phyloP scores from a whole-genome alignment of 108 stramenopile genomes.

The Nitzschia palea region DNA sequence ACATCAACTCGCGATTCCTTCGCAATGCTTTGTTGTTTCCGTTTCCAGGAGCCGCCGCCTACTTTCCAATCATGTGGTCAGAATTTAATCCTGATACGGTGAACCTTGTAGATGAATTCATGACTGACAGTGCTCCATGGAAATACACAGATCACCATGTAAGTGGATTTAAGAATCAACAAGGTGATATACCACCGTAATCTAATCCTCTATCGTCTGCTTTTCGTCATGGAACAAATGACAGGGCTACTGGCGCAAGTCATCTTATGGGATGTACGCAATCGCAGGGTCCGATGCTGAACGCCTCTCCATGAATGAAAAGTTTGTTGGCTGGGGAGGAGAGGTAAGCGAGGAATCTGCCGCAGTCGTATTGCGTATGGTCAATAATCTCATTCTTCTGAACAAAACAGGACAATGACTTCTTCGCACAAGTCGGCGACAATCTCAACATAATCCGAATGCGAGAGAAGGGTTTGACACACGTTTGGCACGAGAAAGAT shows the following conservation, averaged over 20 bases:
- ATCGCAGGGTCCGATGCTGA: slow-evolving; percentile 29
- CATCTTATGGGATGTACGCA: slow-evolving; percentile 31
- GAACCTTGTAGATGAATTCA: slow-evolving; percentile 23
- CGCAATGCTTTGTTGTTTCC: slow-evolving; percentile 18
- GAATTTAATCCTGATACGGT: slow-evolving; percentile 31
- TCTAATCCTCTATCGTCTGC: neutral
- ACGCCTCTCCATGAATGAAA: slow-evolving; percentile 19
- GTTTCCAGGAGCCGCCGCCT: slow-evolving; percentile 19
- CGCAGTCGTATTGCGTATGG: too few species aligned
- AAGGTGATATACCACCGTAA: neutral
- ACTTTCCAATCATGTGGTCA: slow-evolving; percentile 35
- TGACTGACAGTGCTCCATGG: neutral
- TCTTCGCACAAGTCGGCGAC: slow-evolving; percentile 14
- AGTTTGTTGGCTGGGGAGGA: slow-evolving; percentile 28
- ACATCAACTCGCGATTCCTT: slow-evolving; percentile 17
- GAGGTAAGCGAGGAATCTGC: too few species aligned
- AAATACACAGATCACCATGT: slow-evolving; percentile 23
- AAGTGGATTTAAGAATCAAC: neutral
- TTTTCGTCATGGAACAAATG: neutral
- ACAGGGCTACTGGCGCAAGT: slow-evolving; percentile 28
- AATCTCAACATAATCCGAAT: slow-evolving; percentile 28
- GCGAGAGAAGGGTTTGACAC: slow-evolving; percentile 18
- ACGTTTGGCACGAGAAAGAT: slow-evolving; percentile 14
- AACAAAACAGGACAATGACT: slow-evolving; percentile 24
- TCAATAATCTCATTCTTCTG: too few species aligned